Evolutionary conservation across 306 rosid genomes (phyloP).

Genomic region (Vigna trinervia): DNA sequence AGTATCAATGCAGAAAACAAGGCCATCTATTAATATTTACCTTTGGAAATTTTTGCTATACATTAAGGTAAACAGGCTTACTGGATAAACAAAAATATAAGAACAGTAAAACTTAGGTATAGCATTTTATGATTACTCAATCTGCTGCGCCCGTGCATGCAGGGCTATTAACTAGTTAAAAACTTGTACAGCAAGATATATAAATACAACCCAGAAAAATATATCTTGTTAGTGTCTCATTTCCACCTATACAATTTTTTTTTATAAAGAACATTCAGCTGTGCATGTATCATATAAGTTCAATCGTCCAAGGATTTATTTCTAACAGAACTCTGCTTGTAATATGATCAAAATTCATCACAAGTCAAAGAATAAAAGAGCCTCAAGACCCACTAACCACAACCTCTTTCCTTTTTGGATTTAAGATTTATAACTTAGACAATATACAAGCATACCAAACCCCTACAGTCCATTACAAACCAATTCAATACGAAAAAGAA

Average conservation of each 20-base stretch:
- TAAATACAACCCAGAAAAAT: constrained; percentile 12
- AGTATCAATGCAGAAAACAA: neutral
- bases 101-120: constrained; percentile 1
- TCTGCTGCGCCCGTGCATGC: neutral
- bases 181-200: constrained; percentile 30
- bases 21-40: neutral
- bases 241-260: constrained; percentile 1
- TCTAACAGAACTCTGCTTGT: constrained; percentile 7
- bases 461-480: neutral
- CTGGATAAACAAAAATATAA: neutral
- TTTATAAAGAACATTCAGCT: neutral
- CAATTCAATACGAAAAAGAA: constrained; percentile 2
- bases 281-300: neutral
- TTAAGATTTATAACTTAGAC: constrained; percentile 14
- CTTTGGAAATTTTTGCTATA: neutral
- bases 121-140: constrained; percentile 17
- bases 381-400: constrained; percentile 6
- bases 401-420: neutral
- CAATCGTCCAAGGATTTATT: constrained; percentile 18
- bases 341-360: neutral
- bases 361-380: neutral
- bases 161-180: constrained; percentile 14
- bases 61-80: constrained; percentile 1
- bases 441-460: neutral
- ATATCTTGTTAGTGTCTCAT: neutral